A percentile compares a stretch with the other conserved stretches of the same genome.
Conservation (phyloP, 208 protist genomes). For the Leishmania turanica region DNA sequence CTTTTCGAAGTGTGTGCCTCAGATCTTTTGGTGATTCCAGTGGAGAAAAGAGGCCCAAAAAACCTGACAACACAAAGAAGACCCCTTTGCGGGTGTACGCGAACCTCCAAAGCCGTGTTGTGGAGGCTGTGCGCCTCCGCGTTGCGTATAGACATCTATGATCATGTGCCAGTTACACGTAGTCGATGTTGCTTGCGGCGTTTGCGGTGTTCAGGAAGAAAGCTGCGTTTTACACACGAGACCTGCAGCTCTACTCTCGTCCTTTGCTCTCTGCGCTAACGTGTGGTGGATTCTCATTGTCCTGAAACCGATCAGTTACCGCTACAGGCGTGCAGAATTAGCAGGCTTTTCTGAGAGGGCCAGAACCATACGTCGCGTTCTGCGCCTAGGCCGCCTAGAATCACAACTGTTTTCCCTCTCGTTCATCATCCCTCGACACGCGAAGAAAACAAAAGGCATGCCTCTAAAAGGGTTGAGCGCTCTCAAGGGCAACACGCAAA, state of each 20-base stretch:
- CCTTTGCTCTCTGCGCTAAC: background rate
- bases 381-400: background rate
- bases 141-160: background rate
- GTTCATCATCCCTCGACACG: background rate
- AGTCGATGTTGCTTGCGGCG: background rate
- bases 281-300: background rate
- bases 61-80: background rate
- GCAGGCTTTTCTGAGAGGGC: slow-evolving; percentile 1
- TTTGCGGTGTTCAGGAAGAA: background rate
- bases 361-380: background rate
- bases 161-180: background rate
- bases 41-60: background rate
- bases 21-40: background rate
- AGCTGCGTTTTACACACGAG: background rate
- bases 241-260: background rate
- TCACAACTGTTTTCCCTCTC: slow-evolving; percentile 5
- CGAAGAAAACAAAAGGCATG: slow-evolving; percentile 26
- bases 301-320: background rate
- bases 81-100: background rate
- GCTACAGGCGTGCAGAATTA: background rate
- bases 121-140: background rate
- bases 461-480: slow-evolving; percentile 54
- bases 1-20: background rate
- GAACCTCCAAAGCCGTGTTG: background rate
- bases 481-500: slow-evolving; percentile 76